phyloP scores from a whole-genome alignment of 2,329 filamentous ascomycete species.

The Exophiala phaeomuriformis region DNA sequence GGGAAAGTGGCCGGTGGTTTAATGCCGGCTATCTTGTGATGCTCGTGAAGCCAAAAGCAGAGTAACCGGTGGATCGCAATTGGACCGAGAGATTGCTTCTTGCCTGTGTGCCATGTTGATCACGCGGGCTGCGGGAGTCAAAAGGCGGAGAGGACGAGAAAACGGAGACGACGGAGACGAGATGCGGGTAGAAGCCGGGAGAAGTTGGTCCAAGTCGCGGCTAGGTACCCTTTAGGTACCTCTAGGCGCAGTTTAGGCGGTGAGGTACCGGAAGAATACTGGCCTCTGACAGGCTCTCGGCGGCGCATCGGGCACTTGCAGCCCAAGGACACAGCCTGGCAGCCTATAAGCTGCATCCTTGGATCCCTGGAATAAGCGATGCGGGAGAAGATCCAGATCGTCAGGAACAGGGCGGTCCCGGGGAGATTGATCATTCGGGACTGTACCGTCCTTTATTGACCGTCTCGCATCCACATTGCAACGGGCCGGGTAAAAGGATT shows the following conservation, averaged over 20 bases:
- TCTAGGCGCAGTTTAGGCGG: not conserved
- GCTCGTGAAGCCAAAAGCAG: not conserved
- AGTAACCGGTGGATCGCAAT: not conserved
- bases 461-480: no score
- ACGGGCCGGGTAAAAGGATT: no score
- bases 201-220: not conserved
- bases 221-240: not conserved
- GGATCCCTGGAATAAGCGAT: not conserved
- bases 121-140: not conserved
- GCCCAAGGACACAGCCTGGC: not conserved
- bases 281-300: not conserved
- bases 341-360: not conserved
- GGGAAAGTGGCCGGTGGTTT: no score
- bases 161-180: not conserved
- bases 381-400: not conserved
- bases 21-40: no score
- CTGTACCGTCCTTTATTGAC: no score
- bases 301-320: not conserved
- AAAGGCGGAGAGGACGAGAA: not conserved
- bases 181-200: not conserved
- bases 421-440: not conserved
- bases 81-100: not conserved
- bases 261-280: not conserved
- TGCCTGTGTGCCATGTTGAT: not conserved
- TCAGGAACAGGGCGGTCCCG: not conserved